Base-by-base conservation (phyloP, 192 early-diverging fungal genomes). In the Gamsiella multidivaricata region DNA sequence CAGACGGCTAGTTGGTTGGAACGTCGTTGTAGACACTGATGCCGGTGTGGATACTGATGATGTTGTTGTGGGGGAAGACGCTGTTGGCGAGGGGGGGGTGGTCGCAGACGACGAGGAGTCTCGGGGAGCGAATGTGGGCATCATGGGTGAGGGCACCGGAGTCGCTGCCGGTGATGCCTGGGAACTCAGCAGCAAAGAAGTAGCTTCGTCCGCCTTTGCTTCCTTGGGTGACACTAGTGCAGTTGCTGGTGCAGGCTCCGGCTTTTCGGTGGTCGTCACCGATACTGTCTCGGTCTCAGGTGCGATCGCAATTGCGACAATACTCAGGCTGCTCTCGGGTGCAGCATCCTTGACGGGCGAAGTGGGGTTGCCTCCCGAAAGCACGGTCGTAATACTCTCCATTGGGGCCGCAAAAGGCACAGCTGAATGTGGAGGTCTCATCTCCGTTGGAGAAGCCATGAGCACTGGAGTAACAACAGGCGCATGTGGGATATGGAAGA, bases 61-160 rank as follows among this genome's bases (percentile, higher is more conserved):
- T 2, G 50, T 14, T 1, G 42, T 41, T 0, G 34, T 15, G 14
- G 64, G 20, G 10, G 52, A 52, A 0, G 39, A 25, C 45, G 62
- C 53, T 26, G 64, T n/a, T n/a, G n/a, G n/a, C n/a, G n/a, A n/a
- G n/a, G n/a, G n/a, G n/a, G n/a, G n/a, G n/a, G n/a, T n/a, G n/a
- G n/a, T n/a, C n/a, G n/a, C n/a, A n/a, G n/a, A n/a, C n/a, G n/a
- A n/a, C n/a, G n/a, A 60, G 1, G 56, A 66, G 0, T 28, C 25
- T 22, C 73, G 64, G 29, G 41, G 51, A 14, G 18, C 52, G 23
- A 71, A 71, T 5, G 26, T 26, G 11, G 20, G 34, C 17, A 33
- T 25, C 61, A 56, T 71, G 23, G 69, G 32, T 25, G 69, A 70
- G 17, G 69, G 69, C 12, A 70, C 52, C 46, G 69, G 69, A 2